Evolutionary conservation across 305 asterid genomes (phyloP), one percentile per base, ranked within the genome.

Genomic region (Ilex paraguariensis): DNA sequence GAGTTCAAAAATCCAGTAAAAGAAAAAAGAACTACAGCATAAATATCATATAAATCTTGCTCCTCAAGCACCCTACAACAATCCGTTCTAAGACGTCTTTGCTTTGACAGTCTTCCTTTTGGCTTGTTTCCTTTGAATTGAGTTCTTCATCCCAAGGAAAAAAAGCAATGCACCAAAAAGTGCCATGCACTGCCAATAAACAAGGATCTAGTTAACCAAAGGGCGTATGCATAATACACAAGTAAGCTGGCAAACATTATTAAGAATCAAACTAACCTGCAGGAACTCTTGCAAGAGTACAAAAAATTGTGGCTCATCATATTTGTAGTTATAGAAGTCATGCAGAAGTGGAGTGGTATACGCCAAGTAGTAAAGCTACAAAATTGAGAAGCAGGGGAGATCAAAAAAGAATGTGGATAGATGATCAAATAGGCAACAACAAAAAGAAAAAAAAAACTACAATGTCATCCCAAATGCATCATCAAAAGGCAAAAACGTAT

Each of bases 131-230:
- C 93, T 77, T 11, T 65, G 28, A 54, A 86, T 81, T 7, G 97
- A 73, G 67, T 57, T 82, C 81, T 82, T 90, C 97, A 90, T 84
- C 54, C 91, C 97, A 3, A 85, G 61, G 81, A 83, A 87, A 71
- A 75, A 90, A 15, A 90, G 70, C 85, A 90, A 69, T 8, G 95
- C 96, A 13, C 97, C 97, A n/a, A 81, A 63, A 31, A 79, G 74
- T 10, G 96, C 87, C 58, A 64, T 73, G 16, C 79, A 56, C 97
- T 87, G 81, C 75, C 59, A 69, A 56, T 36, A 55, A 75, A 70
- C 15, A 33, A 13, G 45, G 14, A 65, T 8, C 45, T 33, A 67
- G 59, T 68, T 58, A 63, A 15, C 21, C 30, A 56, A 56, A 65
- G 36, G 13, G 10, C 56, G 13, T 36, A 70, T 39, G 10, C 28